phyloP scores from a whole-genome alignment of 1,284 basidiomycete genomes.

The Neotropicomus parvogracilis region DNA sequence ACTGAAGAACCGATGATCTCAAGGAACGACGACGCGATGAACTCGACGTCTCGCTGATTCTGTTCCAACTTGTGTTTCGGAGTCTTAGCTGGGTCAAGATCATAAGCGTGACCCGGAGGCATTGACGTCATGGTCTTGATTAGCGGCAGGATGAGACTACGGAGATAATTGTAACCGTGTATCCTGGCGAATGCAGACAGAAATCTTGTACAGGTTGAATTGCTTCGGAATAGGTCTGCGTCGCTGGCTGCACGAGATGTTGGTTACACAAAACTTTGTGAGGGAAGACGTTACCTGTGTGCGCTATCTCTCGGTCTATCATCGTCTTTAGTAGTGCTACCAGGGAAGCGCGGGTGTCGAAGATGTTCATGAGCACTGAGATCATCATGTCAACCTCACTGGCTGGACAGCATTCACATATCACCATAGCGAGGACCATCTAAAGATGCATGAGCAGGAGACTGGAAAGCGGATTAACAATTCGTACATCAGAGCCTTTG shows the following conservation, averaged over 20 bases:
- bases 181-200: slow-evolving; percentile 81
- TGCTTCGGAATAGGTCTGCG: slow-evolving; percentile 78
- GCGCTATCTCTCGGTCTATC: slow-evolving; percentile 79
- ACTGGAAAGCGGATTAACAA: not conserved
- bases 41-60: slow-evolving; percentile 71
- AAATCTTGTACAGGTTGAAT: slow-evolving; percentile 81
- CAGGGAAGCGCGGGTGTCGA: slow-evolving; percentile 74
- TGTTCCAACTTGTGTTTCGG: slow-evolving; percentile 58
- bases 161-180: slow-evolving; percentile 86
- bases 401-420: slow-evolving; percentile 81
- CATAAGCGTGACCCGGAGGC: slow-evolving; percentile 73
- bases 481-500: slow-evolving; percentile 62
- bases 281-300: slow-evolving; percentile 52
- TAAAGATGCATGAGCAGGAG: slow-evolving; percentile 30
- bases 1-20: slow-evolving; percentile 73
- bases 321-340: slow-evolving; percentile 76
- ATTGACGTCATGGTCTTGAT: slow-evolving; percentile 70
- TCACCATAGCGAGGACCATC: slow-evolving; percentile 77
- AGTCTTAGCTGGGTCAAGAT: slow-evolving; percentile 72
- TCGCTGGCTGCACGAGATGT: slow-evolving; percentile 61
- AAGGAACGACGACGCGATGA: slow-evolving; percentile 75
- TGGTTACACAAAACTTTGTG: slow-evolving; percentile 3
- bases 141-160: slow-evolving; percentile 73
- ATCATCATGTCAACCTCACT: slow-evolving; percentile 81
- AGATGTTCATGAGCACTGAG: slow-evolving; percentile 81